Evolutionary conservation across 129 eudicot genomes (phyloP).

Genomic region (Smallanthus sonchifolius): DNA sequence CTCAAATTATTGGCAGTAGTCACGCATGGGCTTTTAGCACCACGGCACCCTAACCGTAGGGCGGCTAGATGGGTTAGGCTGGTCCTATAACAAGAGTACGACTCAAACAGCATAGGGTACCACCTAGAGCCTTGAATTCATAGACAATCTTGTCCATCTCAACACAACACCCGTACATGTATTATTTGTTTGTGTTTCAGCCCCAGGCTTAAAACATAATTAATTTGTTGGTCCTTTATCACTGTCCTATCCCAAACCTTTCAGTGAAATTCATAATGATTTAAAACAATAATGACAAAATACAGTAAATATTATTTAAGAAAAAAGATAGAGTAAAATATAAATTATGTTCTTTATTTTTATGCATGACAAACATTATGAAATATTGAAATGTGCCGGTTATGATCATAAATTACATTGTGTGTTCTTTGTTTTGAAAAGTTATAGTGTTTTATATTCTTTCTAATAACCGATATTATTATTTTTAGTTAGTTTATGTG

Average conservation of each 20-base stretch:
- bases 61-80: constrained; percentile 15
- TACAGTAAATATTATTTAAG: neutral
- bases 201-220: constrained; percentile 11
- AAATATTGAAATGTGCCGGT: neutral
- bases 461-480: too few species aligned
- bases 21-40: constrained; percentile 15
- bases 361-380: too few species aligned
- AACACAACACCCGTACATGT: constrained; percentile 8
- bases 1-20: constrained; percentile 1
- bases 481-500: too few species aligned
- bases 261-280: neutral
- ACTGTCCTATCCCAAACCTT: constrained; percentile 9
- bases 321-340: neutral
- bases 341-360: too few species aligned
- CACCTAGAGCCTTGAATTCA: neutral
- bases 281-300: neutral
- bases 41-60: constrained; percentile 1
- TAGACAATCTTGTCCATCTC: constrained; percentile 7
- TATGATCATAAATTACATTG: too few species aligned
- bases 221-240: constrained; percentile 9
- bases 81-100: constrained; percentile 11
- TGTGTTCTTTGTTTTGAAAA: too few species aligned
- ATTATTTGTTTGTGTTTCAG: constrained; percentile 26
- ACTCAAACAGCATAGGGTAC: constrained; percentile 18
- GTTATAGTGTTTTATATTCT: too few species aligned